Evolutionary conservation across 768 basidiomycete species (phyloP).

Genomic region (Lyophyllum decastes): DNA sequence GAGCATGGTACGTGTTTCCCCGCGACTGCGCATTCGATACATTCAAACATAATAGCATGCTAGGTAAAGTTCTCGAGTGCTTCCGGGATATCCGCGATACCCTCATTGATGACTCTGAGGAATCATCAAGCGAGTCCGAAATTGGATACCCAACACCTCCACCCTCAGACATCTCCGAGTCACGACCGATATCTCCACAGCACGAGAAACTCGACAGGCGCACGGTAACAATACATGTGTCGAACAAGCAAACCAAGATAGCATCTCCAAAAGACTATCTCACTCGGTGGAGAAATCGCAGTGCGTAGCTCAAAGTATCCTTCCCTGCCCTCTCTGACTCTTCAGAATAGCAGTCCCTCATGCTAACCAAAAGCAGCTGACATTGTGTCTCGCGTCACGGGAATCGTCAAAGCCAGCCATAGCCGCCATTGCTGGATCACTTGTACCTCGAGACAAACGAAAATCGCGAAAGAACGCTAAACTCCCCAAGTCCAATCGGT

Average conservation of each 20-base stretch:
- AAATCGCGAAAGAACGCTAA: slow-evolving; percentile 20
- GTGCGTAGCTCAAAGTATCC: background rate
- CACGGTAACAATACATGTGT: slow-evolving; percentile 19
- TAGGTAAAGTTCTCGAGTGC: slow-evolving; percentile 43
- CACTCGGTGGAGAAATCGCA: background rate
- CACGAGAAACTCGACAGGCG: slow-evolving; percentile 20
- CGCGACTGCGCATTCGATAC: background rate
- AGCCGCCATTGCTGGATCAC: slow-evolving; percentile 49
- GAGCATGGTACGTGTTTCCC: slow-evolving; percentile 52
- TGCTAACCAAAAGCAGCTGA: slow-evolving; percentile 30
- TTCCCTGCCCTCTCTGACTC: background rate
- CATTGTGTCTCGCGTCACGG: slow-evolving; percentile 58
- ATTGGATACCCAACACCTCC: slow-evolving; percentile 80
- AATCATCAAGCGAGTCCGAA: slow-evolving; percentile 41
- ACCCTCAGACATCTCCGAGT: slow-evolving; percentile 68
- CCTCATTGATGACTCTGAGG: slow-evolving; percentile 14
- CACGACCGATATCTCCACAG: slow-evolving; percentile 61
- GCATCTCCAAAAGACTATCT: background rate
- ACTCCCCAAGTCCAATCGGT: slow-evolving; percentile 21
- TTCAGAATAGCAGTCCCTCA: background rate
- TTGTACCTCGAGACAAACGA: slow-evolving; percentile 36
- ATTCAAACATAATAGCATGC: background rate
- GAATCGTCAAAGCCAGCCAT: slow-evolving; percentile 67
- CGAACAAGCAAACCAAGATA: background rate
- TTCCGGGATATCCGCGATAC: slow-evolving; percentile 41